These are phyloP conservation scores for Zopfochytrium polystomum DNA, from an alignment of 371 early-diverging fungal species.

Conservation along the genomic window DNA sequence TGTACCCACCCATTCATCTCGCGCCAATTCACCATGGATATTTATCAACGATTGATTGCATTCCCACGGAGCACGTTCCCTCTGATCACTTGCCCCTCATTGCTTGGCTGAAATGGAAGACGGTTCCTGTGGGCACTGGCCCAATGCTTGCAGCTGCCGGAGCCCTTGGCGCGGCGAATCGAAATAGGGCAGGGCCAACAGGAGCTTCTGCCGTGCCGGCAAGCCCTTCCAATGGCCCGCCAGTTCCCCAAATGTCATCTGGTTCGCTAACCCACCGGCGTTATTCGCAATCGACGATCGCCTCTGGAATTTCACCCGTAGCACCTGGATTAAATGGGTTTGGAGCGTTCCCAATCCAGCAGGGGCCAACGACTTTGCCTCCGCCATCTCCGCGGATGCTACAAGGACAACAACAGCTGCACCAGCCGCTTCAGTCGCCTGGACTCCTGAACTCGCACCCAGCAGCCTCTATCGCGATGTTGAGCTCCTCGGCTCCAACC, in stretches of 20 bases:
- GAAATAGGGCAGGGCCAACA: too few relatives aligned
- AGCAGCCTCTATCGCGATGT: too few relatives aligned
- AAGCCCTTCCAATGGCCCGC: too few relatives aligned
- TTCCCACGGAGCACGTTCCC: slow-evolving; percentile 21
- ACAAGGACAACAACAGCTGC: too few relatives aligned
- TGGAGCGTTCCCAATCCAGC: background rate
- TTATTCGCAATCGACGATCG: background rate
- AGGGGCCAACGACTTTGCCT: too few relatives aligned
- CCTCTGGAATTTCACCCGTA: slow-evolving; percentile 1
- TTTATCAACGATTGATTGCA: slow-evolving; percentile 12
- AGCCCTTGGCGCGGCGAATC: slow-evolving; percentile 2
- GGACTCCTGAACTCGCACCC: too few relatives aligned
- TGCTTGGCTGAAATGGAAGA: slow-evolving; percentile 32
- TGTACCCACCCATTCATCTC: background rate
- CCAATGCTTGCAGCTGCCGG: slow-evolving; percentile 3
- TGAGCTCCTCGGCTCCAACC: too few relatives aligned
- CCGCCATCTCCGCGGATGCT: too few relatives aligned
- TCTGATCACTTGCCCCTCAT: slow-evolving; percentile 27
- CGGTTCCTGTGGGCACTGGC: slow-evolving; percentile 27
- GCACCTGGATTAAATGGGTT: background rate
- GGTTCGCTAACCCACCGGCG: background rate
- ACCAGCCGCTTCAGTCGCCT: too few relatives aligned
- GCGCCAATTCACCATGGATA: slow-evolving; percentile 15
- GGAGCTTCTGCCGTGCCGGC: too few relatives aligned
- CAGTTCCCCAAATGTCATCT: background rate